phyloP scores from a whole-genome alignment of 2,329 filamentous ascomycete species.

The Colletotrichum tabaci region DNA sequence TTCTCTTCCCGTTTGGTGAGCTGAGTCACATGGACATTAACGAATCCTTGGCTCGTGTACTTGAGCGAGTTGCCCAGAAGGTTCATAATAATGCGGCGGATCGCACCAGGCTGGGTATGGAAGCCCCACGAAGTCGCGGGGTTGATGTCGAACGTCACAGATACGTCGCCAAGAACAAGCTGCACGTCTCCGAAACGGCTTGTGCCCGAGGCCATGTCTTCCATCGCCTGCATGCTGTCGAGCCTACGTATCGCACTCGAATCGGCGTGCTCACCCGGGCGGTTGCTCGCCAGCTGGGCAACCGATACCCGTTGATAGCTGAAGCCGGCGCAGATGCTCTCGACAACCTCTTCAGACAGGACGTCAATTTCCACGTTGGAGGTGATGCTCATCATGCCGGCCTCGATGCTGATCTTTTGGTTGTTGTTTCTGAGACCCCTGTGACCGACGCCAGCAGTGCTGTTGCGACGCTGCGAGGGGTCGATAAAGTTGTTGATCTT shows the following conservation, averaged over 20 bases:
- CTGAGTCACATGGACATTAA: conserved; percentile 50
- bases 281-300: conserved; percentile 8
- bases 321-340: conserved; percentile 55
- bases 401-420: conserved; percentile 25
- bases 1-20: background rate
- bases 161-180: conserved; percentile 47
- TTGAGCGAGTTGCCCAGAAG: conserved; percentile 75
- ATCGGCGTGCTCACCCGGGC: conserved; percentile 25
- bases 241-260: conserved; percentile 29
- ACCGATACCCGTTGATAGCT: conserved; percentile 50
- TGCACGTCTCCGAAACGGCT: conserved; percentile 18
- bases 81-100: conserved; percentile 73
- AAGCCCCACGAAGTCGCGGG: conserved; percentile 65
- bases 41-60: conserved; percentile 62
- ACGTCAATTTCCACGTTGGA: conserved; percentile 51
- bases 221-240: conserved; percentile 42
- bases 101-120: conserved; percentile 66
- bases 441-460: conserved; percentile 35
- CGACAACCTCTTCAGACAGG: conserved; percentile 56
- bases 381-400: conserved; percentile 45
- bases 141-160: conserved; percentile 67
- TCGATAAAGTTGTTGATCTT: conserved; percentile 55
- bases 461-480: background rate
- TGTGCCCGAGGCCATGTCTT: conserved; percentile 34
- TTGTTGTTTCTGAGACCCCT: conserved; percentile 30